phyloP scores from a whole-genome alignment of 495 filamentous ascomycete species.

The Daldinia childiae region DNA sequence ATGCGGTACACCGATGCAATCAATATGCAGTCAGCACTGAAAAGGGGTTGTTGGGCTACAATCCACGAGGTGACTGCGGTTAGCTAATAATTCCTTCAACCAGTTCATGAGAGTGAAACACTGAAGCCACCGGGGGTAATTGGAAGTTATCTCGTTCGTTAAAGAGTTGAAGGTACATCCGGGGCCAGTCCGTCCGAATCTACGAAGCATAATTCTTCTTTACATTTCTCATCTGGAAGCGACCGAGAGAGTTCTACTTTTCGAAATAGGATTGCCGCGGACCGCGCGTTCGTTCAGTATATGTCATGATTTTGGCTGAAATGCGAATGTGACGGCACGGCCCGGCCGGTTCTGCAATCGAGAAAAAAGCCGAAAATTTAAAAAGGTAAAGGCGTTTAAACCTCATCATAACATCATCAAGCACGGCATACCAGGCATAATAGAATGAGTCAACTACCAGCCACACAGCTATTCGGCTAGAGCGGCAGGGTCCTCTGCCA shows the following conservation, averaged over 20 bases:
- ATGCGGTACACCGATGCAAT: slow-evolving; percentile 13
- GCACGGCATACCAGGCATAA: neutral
- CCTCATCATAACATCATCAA: slow-evolving; percentile 1
- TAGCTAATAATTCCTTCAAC: slow-evolving; percentile 31
- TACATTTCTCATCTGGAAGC: neutral
- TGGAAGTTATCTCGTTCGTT: slow-evolving; percentile 11
- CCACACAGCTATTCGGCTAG: slow-evolving; percentile 21
- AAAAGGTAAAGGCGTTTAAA: neutral
- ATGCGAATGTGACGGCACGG: neutral
- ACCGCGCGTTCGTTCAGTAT: slow-evolving; percentile 22
- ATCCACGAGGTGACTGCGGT: slow-evolving; percentile 32
- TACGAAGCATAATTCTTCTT: slow-evolving; percentile 9
- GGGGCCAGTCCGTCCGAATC: slow-evolving; percentile 17
- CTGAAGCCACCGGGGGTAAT: neutral
- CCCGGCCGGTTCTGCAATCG: neutral
- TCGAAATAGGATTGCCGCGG: slow-evolving; percentile 1
- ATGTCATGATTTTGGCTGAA: neutral
- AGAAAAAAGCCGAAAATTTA: neutral
- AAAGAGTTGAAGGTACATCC: slow-evolving; percentile 8
- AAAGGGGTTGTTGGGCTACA: slow-evolving; percentile 11
- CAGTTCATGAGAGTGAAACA: slow-evolving; percentile 13
- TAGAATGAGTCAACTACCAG: slow-evolving; percentile 6
- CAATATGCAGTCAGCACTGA: slow-evolving; percentile 41
- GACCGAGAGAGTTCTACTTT: slow-evolving; percentile 1
- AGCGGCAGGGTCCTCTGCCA: slow-evolving; percentile 20